These are phyloP conservation scores for Phytopythium vexans DNA, from an alignment of 352 stramenopile genomes.

Conservation along the genomic window DNA sequence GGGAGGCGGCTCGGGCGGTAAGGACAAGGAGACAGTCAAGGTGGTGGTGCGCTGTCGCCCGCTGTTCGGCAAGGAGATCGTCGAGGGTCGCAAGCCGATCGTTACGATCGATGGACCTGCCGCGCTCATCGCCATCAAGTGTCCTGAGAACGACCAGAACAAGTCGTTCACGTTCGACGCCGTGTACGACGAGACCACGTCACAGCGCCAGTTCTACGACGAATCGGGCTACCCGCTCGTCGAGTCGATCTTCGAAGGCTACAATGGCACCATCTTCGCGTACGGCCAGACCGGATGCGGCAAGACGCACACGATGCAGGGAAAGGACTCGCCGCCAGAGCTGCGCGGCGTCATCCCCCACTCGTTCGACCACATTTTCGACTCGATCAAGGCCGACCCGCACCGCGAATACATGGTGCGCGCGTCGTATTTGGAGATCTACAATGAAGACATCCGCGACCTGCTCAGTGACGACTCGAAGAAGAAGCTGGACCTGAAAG, in stretches of 20 bases:
- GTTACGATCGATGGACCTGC: slow-evolving; percentile 68
- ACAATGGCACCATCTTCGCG: slow-evolving; percentile 91
- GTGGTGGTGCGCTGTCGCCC: slow-evolving; percentile 87
- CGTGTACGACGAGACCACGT: slow-evolving; percentile 87
- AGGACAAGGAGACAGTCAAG: slow-evolving; percentile 86
- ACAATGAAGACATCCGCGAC: slow-evolving; percentile 94
- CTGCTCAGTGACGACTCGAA: slow-evolving; percentile 78
- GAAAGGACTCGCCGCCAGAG: slow-evolving; percentile 68
- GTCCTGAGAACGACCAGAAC: slow-evolving; percentile 65
- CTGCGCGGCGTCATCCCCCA: slow-evolving; percentile 79
- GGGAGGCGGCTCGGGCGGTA: slow-evolving; percentile 4
- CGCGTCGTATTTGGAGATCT: slow-evolving; percentile 93
- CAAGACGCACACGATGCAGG: slow-evolving; percentile 87
- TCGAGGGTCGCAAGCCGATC: slow-evolving; percentile 81
- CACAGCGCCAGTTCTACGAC: slow-evolving; percentile 84
- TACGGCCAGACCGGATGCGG: slow-evolving; percentile 87
- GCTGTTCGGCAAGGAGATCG: slow-evolving; percentile 82
- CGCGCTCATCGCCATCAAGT: slow-evolving; percentile 71
- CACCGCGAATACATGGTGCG: slow-evolving; percentile 79
- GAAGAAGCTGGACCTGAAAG: slow-evolving; percentile 84
- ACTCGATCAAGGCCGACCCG: slow-evolving; percentile 72
- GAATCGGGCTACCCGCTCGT: slow-evolving; percentile 84
- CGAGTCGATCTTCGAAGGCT: slow-evolving; percentile 89
- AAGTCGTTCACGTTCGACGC: slow-evolving; percentile 91
- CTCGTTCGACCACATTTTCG: slow-evolving; percentile 87